A percentile compares a stretch with the other conserved stretches of the same genome.
Evolutionary conservation across 371 early-diverging fungal species (phyloP).

Genomic region (Apophysomyces sp.): DNA sequence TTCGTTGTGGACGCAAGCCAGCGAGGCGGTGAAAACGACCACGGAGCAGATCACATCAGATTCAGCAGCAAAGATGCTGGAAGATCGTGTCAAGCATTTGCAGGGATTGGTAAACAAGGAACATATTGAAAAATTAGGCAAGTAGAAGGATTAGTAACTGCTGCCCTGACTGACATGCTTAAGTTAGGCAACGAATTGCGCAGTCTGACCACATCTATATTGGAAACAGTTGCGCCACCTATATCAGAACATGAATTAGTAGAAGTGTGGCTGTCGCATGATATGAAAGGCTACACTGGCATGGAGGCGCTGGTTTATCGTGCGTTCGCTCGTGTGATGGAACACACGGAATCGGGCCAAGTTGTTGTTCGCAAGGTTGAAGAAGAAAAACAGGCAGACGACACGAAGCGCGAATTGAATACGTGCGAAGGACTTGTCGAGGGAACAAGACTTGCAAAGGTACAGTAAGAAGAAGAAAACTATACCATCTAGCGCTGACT

Average conservation of each 20-base stretch:
- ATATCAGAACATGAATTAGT: constrained; percentile 70
- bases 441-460: constrained; percentile 59
- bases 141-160: neutral
- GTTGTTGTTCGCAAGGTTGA: constrained; percentile 58
- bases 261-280: constrained; percentile 64
- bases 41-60: constrained; percentile 47
- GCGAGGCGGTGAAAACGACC: constrained; percentile 50
- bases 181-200: constrained; percentile 46
- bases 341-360: constrained; percentile 67
- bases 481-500: neutral
- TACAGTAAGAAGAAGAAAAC: constrained; percentile 1
- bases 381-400: constrained; percentile 27
- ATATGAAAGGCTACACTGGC: constrained; percentile 62
- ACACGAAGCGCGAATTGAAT: constrained; percentile 49
- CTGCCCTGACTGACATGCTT: neutral
- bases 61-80: constrained; percentile 51
- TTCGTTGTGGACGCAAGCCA: constrained; percentile 48
- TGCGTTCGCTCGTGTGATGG: constrained; percentile 67
- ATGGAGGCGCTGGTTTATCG: constrained; percentile 61
- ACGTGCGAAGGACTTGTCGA: constrained; percentile 60
- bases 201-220: constrained; percentile 48
- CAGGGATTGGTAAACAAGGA: constrained; percentile 60
- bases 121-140: constrained; percentile 64
- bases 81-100: constrained; percentile 54
- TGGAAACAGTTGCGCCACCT: constrained; percentile 68